phyloP scores from a whole-genome alignment of 2,329 filamentous ascomycete genomes.

The Penicillium sp. region DNA sequence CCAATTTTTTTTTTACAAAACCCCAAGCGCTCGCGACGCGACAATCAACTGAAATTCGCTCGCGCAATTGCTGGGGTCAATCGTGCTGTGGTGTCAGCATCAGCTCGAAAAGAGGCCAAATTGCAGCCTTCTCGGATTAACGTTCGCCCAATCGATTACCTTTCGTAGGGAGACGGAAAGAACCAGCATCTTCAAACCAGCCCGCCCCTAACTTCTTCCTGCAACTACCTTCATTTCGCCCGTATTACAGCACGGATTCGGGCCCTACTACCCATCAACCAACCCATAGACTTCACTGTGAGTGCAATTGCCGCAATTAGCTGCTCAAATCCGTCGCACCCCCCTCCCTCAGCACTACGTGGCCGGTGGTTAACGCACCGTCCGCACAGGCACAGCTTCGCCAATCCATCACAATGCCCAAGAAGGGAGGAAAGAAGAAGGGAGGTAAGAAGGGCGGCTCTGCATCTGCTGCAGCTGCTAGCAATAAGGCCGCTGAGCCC shows the following conservation, averaged over 20 bases:
- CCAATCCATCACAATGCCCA: constrained; percentile 34
- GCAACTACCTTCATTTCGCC: constrained; percentile 7
- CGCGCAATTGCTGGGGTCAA: not conserved
- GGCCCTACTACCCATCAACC: constrained; percentile 8
- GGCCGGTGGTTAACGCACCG: constrained; percentile 15
- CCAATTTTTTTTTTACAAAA: not conserved
- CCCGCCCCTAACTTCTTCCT: constrained; percentile 24
- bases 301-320: constrained; percentile 13
- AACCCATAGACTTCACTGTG: constrained; percentile 15
- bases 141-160: constrained; percentile 28
- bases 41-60: not conserved
- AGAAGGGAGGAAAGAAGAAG: constrained; percentile 41
- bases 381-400: constrained; percentile 10
- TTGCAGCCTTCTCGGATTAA: constrained; percentile 27
- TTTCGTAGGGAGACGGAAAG: constrained; percentile 26
- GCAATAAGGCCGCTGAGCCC: constrained; percentile 33
- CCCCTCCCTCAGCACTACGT: constrained; percentile 21
- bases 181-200: constrained; percentile 15
- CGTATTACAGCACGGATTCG: constrained; percentile 2
- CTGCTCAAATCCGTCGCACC: constrained; percentile 6
- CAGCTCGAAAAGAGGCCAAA: not conserved
- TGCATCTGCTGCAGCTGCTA: constrained; percentile 25
- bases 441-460: constrained; percentile 36
- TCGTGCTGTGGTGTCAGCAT: not conserved
- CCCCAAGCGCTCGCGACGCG: not conserved